phyloP scores from a whole-genome alignment of 1,139 yeast species.

The Lodderomyces jiufengensis region DNA sequence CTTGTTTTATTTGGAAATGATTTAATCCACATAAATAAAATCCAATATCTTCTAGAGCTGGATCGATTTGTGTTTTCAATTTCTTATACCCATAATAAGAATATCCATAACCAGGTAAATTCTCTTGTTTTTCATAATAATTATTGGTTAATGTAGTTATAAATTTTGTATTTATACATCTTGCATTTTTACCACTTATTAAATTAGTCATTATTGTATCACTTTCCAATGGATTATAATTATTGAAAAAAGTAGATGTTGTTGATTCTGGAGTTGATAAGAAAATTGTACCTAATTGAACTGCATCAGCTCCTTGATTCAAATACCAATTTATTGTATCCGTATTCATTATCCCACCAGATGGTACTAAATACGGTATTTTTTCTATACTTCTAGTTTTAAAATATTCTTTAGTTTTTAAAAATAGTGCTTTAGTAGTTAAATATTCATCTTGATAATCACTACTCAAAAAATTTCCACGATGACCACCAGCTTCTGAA shows the following conservation, averaged over 20 bases:
- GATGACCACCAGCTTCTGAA: conserved; percentile 54
- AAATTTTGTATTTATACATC: conserved; percentile 34
- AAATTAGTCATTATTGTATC: conserved; percentile 31
- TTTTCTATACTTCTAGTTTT: not conserved
- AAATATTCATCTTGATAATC: conserved; percentile 29
- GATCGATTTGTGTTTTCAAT: conserved; percentile 16
- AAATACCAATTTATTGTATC: conserved; percentile 23
- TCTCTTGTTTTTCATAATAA: conserved; percentile 7
- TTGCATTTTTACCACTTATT: conserved; percentile 38
- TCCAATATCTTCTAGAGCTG: conserved; percentile 23
- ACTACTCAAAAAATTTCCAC: conserved; percentile 39
- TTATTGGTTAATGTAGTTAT: conserved; percentile 14
- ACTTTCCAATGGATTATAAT: conserved; percentile 1
- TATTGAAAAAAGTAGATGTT: conserved; percentile 17
- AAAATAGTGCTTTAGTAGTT: conserved; percentile 31
- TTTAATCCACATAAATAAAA: conserved; percentile 36
- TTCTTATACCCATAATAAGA: conserved; percentile 32
- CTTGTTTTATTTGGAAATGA: conserved; percentile 19
- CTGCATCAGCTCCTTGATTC: conserved; percentile 40
- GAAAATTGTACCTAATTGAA: conserved; percentile 46
- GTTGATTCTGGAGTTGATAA: conserved; percentile 33
- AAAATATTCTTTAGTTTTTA: conserved; percentile 17
- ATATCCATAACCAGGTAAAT: conserved; percentile 36
- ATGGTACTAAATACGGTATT: conserved; percentile 34
- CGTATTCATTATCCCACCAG: conserved; percentile 45